These are phyloP conservation scores for Fraxinus paxiana DNA, from an alignment of 305 asterid species.

Conservation along the genomic window DNA sequence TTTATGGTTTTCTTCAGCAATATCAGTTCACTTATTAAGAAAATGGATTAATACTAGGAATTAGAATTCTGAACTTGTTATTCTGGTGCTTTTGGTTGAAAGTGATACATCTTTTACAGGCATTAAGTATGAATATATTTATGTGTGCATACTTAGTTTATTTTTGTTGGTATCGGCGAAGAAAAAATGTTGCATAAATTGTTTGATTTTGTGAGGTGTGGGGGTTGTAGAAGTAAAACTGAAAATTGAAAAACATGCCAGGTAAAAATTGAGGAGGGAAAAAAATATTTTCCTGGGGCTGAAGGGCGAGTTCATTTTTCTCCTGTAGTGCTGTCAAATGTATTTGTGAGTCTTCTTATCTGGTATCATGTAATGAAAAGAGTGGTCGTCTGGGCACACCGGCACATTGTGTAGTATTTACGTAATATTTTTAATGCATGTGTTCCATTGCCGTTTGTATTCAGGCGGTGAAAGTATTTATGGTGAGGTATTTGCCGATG, in stretches of 20 bases:
- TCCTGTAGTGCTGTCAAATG: not conserved
- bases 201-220: not conserved
- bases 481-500: constrained; percentile 76
- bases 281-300: not conserved
- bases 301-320: not conserved
- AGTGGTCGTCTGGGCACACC: not conserved
- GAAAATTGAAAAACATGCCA: not conserved
- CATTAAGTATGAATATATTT: not conserved
- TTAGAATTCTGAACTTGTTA: not conserved
- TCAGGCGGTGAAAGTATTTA: constrained; percentile 94
- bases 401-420: not conserved
- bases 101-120: not conserved
- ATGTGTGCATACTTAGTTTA: not conserved
- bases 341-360: not conserved
- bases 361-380: not conserved
- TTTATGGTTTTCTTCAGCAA: not conserved
- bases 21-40: not conserved
- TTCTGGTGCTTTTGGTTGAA: not conserved
- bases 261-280: not conserved
- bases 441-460: constrained; percentile 17
- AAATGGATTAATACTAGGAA: not conserved
- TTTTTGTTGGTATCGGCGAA: not conserved
- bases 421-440: constrained; percentile 2
- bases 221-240: not conserved
- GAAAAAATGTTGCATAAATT: not conserved